A percentile compares a stretch with the other conserved stretches of the same genome.
Conservation (phyloP, 805 yeast genomes). For the Vanderwaltozyma verrucispora region DNA sequence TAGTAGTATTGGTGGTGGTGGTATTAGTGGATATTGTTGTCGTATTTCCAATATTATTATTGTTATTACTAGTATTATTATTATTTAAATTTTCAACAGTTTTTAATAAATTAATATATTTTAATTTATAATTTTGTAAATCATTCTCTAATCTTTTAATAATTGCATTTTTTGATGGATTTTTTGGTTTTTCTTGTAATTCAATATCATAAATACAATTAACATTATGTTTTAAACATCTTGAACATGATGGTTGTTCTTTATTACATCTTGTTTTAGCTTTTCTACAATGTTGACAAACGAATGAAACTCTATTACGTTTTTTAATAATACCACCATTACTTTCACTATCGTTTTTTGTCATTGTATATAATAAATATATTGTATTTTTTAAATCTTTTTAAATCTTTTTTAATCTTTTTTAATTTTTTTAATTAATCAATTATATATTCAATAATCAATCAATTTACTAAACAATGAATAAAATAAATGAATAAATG, state of each 20-base stretch:
- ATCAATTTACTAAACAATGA: too few species aligned
- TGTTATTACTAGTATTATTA: neutral
- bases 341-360: too few species aligned
- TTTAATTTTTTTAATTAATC: too few species aligned
- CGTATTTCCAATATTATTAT: neutral
- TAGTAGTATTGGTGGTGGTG: neutral
- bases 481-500: too few species aligned
- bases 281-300: conserved; percentile 26
- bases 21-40: neutral
- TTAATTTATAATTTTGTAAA: conserved; percentile 24
- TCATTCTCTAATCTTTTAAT: conserved; percentile 24
- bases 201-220: conserved; percentile 26
- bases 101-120: conserved; percentile 11
- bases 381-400: too few species aligned
- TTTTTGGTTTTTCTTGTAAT: conserved; percentile 24
- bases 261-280: conserved; percentile 28
- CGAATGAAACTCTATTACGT: conserved; percentile 27
- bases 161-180: conserved; percentile 24
- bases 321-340: conserved; percentile 5
- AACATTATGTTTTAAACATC: conserved; percentile 21
- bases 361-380: too few species aligned
- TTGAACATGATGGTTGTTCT: conserved; percentile 23
- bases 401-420: too few species aligned
- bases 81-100: neutral
- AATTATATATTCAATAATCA: too few species aligned